Conservation (phyloP, 2,329 filamentous ascomycete genomes). For the Emmonsiellopsis sp. region DNA sequence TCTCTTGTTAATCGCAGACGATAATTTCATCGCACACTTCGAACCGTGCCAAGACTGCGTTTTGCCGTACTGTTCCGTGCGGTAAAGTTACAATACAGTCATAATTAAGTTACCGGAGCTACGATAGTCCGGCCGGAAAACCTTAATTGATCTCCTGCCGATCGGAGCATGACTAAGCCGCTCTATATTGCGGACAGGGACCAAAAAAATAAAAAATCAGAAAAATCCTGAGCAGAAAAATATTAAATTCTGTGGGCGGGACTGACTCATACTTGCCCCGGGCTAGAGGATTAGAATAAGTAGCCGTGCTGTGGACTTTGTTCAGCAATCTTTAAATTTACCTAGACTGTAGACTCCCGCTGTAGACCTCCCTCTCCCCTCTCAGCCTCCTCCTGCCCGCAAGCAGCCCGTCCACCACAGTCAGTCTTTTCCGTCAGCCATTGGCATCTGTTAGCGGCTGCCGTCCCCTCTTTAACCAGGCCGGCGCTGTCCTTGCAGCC, state of each 20-base stretch:
- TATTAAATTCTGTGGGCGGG: too few relatives aligned
- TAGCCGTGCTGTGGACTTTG: too few relatives aligned
- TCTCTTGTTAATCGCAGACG: neutral
- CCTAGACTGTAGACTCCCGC: too few relatives aligned
- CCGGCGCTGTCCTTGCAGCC: neutral
- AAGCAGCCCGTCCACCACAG: neutral
- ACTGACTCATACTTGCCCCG: too few relatives aligned
- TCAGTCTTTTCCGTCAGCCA: neutral
- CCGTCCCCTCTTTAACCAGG: neutral
- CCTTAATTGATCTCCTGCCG: neutral
- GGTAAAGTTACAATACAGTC: neutral
- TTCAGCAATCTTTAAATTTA: too few relatives aligned
- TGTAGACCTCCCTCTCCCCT: neutral
- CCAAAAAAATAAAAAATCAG: too few relatives aligned
- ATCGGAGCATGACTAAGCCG: neutral
- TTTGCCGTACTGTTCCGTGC: too few relatives aligned
- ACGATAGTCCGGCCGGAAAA: neutral
- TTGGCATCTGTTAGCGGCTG: neutral
- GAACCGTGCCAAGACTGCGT: conserved; percentile 5
- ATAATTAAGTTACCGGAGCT: neutral
- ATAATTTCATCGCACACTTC: conserved; percentile 9
- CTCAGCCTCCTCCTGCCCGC: neutral
- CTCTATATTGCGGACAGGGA: too few relatives aligned
- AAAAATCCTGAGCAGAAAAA: too few relatives aligned
- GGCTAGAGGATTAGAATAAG: too few relatives aligned